phyloP scores from a whole-genome alignment of 2,329 filamentous ascomycete genomes.

The Helicocarpus griseus region DNA sequence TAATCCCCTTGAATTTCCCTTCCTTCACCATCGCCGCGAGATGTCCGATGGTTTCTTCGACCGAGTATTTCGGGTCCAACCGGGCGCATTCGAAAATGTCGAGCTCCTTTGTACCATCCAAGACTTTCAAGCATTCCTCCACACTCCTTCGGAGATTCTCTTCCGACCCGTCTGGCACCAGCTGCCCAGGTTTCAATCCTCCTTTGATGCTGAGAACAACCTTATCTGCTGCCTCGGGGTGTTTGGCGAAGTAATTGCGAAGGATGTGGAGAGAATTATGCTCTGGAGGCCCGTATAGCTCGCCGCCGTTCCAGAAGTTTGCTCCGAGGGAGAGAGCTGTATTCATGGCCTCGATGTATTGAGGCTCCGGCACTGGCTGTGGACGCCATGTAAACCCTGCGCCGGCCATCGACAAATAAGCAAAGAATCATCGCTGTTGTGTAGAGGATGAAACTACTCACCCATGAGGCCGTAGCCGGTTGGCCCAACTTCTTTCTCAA shows the following conservation, averaged over 20 bases:
- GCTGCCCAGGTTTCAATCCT: constrained; percentile 20
- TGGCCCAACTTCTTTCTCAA: constrained; percentile 16
- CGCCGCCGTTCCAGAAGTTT: constrained; percentile 24
- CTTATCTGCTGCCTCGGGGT: constrained; percentile 21
- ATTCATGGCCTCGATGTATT: constrained; percentile 37
- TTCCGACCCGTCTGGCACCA: constrained; percentile 39
- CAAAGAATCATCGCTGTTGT: background rate
- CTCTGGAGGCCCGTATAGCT: constrained; percentile 23
- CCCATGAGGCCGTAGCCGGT: constrained; percentile 20
- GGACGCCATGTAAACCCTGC: constrained; percentile 20
- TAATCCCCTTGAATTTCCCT: constrained; percentile 29
- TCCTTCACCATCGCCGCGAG: constrained; percentile 23
- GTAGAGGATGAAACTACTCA: constrained; percentile 4
- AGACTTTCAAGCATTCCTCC: constrained; percentile 41
- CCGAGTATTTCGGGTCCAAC: constrained; percentile 40
- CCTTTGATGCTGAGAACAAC: constrained; percentile 20
- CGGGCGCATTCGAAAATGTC: constrained; percentile 49
- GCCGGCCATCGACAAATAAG: background rate
- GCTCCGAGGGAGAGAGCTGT: constrained; percentile 34
- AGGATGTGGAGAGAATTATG: constrained; percentile 22
- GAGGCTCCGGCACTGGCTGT: constrained; percentile 7
- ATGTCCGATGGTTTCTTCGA: constrained; percentile 33
- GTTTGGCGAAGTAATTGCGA: constrained; percentile 18
- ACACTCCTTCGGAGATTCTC: constrained; percentile 44
- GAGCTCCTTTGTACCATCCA: constrained; percentile 44